Base-by-base conservation (phyloP, 495 filamentous ascomycete genomes). In the Aspergillus nanangensis region DNA sequence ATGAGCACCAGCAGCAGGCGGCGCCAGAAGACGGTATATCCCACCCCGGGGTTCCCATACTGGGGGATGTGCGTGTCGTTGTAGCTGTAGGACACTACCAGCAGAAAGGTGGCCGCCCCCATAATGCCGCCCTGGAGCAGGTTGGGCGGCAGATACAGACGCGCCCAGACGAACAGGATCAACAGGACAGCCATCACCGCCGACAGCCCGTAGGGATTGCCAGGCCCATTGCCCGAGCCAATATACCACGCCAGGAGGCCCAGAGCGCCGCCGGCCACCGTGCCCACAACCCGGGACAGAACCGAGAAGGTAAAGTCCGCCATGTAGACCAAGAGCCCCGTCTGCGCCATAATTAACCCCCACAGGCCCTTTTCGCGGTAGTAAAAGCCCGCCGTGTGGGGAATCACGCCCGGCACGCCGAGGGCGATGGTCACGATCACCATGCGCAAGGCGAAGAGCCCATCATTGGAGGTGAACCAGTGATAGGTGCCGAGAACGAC, bases 301-400 rank as follows among this genome's bases (percentile, higher is more conserved):
- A 70, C 35, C 1, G 67, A 66, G 22, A 69, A 67, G 0, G 59
- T 62, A 25, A 73, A 75, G 34, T 75, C 71, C 0, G 70, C 63
- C 65, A 72, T 71, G 41, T 73, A 75, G 2, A 68, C 55, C 0
- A 73, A 49, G 3, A 75, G 34, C 0, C 61, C 61, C 1, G 69
- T 72, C 41, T 75, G 71, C 3, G 51, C 67, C 68, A 73, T 75
- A 24, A 75, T 74, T 34, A 75, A 40, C 1, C 55, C 71, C 71
- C 71, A 75, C 0, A 75, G 41, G 3, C 71, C 70, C 42, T 69
- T 72, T 39, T 73, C 62, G 5, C 68, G 61, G 31, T 66, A 75
- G 40, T 61, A 75, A 40, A 75, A 73, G 2, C 71, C 64, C 11
- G 71, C 67, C 22, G 57, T 65, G 17, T 50, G 45, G 0, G 70